Evolutionary conservation across 148 eudicot species (phyloP).

Genomic region (Vaccinium corymbosum): DNA sequence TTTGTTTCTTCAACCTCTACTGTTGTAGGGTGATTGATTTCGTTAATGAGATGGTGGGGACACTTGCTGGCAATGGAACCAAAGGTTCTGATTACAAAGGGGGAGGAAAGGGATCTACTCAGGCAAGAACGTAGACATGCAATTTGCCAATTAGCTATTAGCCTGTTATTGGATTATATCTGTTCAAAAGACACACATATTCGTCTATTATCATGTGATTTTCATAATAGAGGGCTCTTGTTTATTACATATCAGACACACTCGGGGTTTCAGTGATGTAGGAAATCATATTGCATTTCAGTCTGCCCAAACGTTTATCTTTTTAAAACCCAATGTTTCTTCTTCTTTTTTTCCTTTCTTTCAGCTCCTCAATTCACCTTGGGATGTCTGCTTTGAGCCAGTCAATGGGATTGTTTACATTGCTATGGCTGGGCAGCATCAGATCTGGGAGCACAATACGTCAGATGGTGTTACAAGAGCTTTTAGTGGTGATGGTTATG

Average conservation of each 20-base stretch:
- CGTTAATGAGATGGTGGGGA: slow-evolving; percentile 76
- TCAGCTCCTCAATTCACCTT: slow-evolving; percentile 97
- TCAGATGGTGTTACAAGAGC: slow-evolving; percentile 56
- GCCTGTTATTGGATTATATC: not conserved
- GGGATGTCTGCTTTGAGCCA: slow-evolving; percentile 93
- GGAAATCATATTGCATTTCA: not conserved
- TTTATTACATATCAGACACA: not conserved
- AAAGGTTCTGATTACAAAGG: slow-evolving; percentile 95
- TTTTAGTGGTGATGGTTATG: slow-evolving; percentile 96
- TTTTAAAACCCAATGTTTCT: not conserved
- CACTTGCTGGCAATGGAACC: slow-evolving; percentile 94
- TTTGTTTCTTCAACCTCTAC: slow-evolving; percentile 17
- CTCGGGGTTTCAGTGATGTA: not conserved
- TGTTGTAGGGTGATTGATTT: slow-evolving; percentile 81
- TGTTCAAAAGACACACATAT: not conserved
- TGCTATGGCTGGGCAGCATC: slow-evolving; percentile 99
- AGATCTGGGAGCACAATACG: slow-evolving; percentile 80
- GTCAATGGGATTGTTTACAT: slow-evolving; percentile 65
- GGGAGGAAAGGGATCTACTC: slow-evolving; percentile 71
- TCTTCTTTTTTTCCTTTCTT: slow-evolving; percentile 11
- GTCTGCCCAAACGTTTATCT: not conserved
- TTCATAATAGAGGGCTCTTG: not conserved
- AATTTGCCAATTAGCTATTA: not conserved
- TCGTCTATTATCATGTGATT: not conserved
- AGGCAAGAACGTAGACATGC: slow-evolving; percentile 51